These are phyloP conservation scores for Neoboletus brunneissimus DNA, from an alignment of 768 basidiomycete genomes.

Conservation along the genomic window DNA sequence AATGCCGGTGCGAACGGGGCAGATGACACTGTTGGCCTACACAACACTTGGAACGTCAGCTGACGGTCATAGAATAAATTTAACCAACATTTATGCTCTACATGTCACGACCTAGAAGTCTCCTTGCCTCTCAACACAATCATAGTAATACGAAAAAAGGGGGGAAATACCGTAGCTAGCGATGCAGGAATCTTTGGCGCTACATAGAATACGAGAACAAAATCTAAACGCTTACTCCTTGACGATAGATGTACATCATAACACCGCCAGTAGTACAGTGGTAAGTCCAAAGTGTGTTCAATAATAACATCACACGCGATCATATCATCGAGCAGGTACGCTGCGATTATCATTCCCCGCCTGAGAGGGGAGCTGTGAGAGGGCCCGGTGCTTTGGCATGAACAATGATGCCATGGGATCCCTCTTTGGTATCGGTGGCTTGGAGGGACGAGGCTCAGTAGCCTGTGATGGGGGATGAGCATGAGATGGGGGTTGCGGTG, in stretches of 20 bases:
- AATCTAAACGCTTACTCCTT: neutral
- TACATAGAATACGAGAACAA: conserved; percentile 16
- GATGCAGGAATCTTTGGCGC: conserved; percentile 10
- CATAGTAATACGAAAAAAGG: conserved; percentile 8
- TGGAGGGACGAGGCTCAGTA: conserved; percentile 34
- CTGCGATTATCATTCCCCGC: conserved; percentile 18
- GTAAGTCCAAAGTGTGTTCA: neutral
- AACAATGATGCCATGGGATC: conserved; percentile 62
- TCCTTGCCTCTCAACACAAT: neutral
- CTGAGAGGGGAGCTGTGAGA: conserved; percentile 51
- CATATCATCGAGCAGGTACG: conserved; percentile 22
- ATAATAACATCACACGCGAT: neutral
- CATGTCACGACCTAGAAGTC: neutral
- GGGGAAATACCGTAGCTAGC: conserved; percentile 1
- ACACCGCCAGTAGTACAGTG: neutral
- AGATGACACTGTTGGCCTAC: conserved; percentile 76
- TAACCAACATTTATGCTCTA: conserved; percentile 1
- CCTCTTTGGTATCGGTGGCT: conserved; percentile 48
- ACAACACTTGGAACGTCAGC: conserved; percentile 61
- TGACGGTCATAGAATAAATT: conserved; percentile 18
- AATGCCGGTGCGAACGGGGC: conserved; percentile 55
- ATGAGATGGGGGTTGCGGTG: conserved; percentile 12
- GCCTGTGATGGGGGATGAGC: conserved; percentile 16
- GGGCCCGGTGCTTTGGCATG: conserved; percentile 71
- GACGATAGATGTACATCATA: conserved; percentile 7